A percentile compares a stretch with the other conserved stretches of the same genome.
phyloP scores from a whole-genome alignment of 2,329 filamentous ascomycete genomes.

The Gaeumannomyces sp. region DNA sequence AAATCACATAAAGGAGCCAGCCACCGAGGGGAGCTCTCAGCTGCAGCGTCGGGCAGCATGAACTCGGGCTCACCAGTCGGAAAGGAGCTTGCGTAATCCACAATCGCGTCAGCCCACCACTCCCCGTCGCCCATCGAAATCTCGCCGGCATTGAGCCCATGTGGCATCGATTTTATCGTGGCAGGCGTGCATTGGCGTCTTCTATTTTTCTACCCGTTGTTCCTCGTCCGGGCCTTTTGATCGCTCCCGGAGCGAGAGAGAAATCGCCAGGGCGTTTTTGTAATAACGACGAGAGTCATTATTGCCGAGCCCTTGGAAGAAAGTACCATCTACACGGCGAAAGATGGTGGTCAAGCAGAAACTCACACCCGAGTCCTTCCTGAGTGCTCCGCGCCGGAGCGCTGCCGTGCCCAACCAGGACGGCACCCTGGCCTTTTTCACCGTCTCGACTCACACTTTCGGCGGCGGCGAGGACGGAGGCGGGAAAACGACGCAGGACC shows the following conservation, averaged over 20 bases:
- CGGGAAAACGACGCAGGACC: conserved; percentile 24
- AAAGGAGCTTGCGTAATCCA: not conserved
- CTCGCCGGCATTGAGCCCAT: too few relatives aligned
- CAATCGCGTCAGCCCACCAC: not conserved
- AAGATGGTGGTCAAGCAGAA: conserved; percentile 15
- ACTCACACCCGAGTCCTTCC: conserved; percentile 19
- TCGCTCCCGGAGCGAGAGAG: too few relatives aligned
- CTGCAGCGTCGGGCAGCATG: not conserved
- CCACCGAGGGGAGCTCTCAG: too few relatives aligned
- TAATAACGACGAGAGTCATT: too few relatives aligned
- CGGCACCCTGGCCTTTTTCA: conserved; percentile 31
- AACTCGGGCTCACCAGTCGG: not conserved
- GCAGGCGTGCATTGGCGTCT: not conserved
- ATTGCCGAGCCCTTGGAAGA: too few relatives aligned
- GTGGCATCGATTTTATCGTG: not conserved
- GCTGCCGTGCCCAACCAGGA: conserved; percentile 29
- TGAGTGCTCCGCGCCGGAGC: conserved; percentile 17
- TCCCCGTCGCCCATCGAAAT: not conserved
- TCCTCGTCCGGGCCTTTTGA: not conserved
- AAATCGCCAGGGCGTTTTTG: too few relatives aligned
- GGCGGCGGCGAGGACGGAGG: conserved; percentile 15
- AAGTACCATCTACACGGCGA: not conserved
- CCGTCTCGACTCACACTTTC: conserved; percentile 28
- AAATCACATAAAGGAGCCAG: too few relatives aligned
- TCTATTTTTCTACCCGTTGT: not conserved